Base-by-base conservation (phyloP, 371 early-diverging fungal species). In the Apophysomyces ossiformis region DNA sequence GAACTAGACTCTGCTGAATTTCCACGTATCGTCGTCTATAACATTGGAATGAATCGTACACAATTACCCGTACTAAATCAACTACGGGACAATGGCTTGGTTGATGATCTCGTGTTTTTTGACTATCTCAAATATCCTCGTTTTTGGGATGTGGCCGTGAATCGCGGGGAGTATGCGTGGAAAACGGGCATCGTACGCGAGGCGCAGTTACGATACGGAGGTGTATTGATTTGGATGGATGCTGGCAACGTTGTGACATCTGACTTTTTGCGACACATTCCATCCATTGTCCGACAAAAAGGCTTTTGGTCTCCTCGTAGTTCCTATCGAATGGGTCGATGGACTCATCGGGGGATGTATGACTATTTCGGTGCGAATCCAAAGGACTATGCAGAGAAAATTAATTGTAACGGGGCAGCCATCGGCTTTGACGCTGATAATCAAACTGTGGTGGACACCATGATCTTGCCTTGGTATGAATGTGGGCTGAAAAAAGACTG, bases 111-210 rank as follows among this genome's bases (percentile, higher is more conserved):
- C 16, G 67, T 71, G n/a, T 68, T 64, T 2, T 87, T 89, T 63
- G 81, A 89, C 43, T 87, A 82, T 57, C 67, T 75, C 2, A 64
- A 73, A 8, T 87, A 89, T 59, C 89, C 89, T 4, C 67, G 70
- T 26, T 89, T 89, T 46, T 89, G 89, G 89, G 79, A 89, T 66
- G 84, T 89, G 32, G 78, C 74, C 7, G 71, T 82, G 43, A 77
- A 77, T 16, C 79, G 85, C 11, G 89, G 89, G 45, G 86, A 89
- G 66, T 89, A 89, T 46, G 89, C 80, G 7, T 89, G 89, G 89
- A 89, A 89, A 63, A 81, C 86, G 1, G 89, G 89, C 8, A 87
- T 87, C 44, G 74, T 89, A 37, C 71, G 82, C 37, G 88, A 89
- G 67, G 84, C 86, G 4, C 73, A 84, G 0, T 64, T 78, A 7